phyloP scores from a whole-genome alignment of 768 basidiomycete species.

The Floccularia luteovirens region DNA sequence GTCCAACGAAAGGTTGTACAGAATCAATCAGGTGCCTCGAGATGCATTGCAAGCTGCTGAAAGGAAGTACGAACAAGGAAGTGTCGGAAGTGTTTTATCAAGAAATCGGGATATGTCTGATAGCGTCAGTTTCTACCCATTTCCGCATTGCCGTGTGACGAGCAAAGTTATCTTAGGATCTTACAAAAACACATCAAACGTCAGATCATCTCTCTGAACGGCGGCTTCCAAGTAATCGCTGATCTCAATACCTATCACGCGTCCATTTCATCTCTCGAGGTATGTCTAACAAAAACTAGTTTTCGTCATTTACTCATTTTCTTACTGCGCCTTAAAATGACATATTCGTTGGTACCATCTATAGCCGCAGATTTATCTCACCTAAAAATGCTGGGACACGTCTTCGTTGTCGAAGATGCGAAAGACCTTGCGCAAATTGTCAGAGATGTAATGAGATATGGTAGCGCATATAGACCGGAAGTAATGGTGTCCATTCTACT shows the following conservation, averaged over 20 bases:
- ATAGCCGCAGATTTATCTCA: slow-evolving; percentile 87
- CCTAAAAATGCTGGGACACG: slow-evolving; percentile 95
- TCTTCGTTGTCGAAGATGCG: slow-evolving; percentile 92
- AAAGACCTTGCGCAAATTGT: slow-evolving; percentile 97
- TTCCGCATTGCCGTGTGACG: not conserved
- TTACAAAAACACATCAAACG: slow-evolving; percentile 95
- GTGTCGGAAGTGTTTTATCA: slow-evolving; percentile 97
- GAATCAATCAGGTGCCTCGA: slow-evolving; percentile 87
- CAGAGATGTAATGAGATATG: slow-evolving; percentile 90
- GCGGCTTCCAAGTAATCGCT: slow-evolving; percentile 94
- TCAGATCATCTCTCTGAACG: slow-evolving; percentile 90
- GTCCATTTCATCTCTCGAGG: slow-evolving; percentile 84
- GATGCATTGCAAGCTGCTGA: slow-evolving; percentile 84
- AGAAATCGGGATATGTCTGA: slow-evolving; percentile 87
- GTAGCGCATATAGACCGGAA: slow-evolving; percentile 92
- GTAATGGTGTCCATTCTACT: slow-evolving; percentile 36
- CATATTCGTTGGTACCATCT: slow-evolving; percentile 52
- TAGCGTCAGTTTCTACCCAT: slow-evolving; percentile 50
- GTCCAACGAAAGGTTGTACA: slow-evolving; percentile 80
- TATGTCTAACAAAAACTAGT: too few relatives aligned
- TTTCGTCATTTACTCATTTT: too few relatives aligned
- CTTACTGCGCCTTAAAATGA: too few relatives aligned
- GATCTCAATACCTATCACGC: slow-evolving; percentile 91
- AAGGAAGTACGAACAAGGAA: slow-evolving; percentile 91
- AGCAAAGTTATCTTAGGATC: slow-evolving; percentile 32